A percentile compares a stretch with the other conserved stretches of the same genome.
These are phyloP conservation scores for Thielaviopsis ethacetica DNA, from an alignment of 2,329 filamentous ascomycete species.

Conservation along the genomic window DNA sequence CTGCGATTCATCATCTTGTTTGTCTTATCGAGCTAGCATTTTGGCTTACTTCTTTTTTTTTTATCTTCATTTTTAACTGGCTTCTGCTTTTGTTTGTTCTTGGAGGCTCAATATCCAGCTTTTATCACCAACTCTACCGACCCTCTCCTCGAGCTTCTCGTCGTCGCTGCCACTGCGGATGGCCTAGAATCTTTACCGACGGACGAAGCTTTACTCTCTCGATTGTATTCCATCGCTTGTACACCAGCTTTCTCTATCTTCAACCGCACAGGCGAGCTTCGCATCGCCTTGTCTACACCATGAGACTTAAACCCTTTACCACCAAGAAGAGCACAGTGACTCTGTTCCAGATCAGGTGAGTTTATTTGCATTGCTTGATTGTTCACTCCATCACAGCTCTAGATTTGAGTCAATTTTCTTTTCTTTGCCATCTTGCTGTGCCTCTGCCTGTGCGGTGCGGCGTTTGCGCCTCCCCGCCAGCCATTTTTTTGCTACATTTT, in stretches of 20 bases:
- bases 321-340: conserved; percentile 11
- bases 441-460: neutral
- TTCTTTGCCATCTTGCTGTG: neutral
- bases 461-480: neutral
- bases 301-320: conserved; percentile 12
- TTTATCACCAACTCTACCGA: neutral
- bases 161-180: neutral
- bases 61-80: neutral
- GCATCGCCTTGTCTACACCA: neutral
- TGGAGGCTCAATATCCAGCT: neutral
- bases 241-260: neutral
- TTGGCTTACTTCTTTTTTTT: neutral
- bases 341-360: conserved; percentile 11
- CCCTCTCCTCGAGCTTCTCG: neutral
- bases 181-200: neutral
- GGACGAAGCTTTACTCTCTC: neutral
- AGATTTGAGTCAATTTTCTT: neutral
- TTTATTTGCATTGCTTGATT: neutral
- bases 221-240: too few relatives aligned
- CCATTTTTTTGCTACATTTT: neutral
- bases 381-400: neutral
- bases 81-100: neutral
- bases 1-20: neutral
- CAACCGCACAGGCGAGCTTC: neutral
- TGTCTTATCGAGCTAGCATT: neutral